Evolutionary conservation across 139 green algal species (phyloP), one percentile per base, ranked within the genome.

Genomic region (Eudorina sp.): DNA sequence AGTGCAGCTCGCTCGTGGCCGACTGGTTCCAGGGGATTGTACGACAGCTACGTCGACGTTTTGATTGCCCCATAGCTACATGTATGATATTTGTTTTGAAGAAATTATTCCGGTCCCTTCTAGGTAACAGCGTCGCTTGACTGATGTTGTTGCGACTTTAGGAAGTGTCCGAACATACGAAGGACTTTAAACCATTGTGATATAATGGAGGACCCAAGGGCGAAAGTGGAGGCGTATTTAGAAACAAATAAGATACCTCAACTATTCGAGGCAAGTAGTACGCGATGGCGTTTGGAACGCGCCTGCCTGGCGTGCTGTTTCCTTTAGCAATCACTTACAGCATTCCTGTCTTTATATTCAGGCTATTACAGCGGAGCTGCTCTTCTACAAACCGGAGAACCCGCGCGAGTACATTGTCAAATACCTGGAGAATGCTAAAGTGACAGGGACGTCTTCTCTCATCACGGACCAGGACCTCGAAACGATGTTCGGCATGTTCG

Each of bases 401-500:
- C 80, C 88, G 19, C 83, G 45, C n/a, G 27, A 48, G 3, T 85
- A 85, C 72, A 85, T 91, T 6, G 31, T 81, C 18, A 75, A 85
- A 38, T 87, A 89, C 46, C 36, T 91, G 6, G 88, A 88, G 58
- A 75, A 77, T 21, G 79, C 45, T 1, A 89, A 89, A 53, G 9
- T 83, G 7, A 36, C 3, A 2, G 81, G 73, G 45, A 89, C 88
- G 21, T 25, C 53, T 14, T 53, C 70, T 0, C 60, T 89, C 0
- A 81, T 86, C 29, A 91, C 36, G 1, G 72, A 91, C 8, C 21
- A 76, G 27, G 87, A 90, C 79, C 66, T 90, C 7, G 66, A 84
- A n/a, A 90, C 79, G 7, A 90, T 90, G 87, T 90, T 91, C 34
- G 88, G 80, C 40, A 89, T 91, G 88, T 88, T 90, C n/a, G 87